Conservation (phyloP, 139 green algal species). For the Haematococcus sp. region DNA sequence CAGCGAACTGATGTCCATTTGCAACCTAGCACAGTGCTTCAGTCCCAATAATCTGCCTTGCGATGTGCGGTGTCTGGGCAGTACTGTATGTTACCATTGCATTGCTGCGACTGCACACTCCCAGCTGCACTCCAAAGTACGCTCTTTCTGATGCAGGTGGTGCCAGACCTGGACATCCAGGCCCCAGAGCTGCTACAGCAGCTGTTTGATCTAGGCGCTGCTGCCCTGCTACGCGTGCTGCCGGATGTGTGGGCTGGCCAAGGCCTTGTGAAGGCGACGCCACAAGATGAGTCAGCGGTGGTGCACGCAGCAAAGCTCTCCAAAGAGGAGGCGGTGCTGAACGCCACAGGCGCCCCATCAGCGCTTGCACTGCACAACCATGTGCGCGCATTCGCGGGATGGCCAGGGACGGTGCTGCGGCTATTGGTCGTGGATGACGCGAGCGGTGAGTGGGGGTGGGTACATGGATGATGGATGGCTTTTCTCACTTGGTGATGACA, state of each 20-base stretch:
- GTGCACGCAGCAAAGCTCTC: conserved; percentile 78
- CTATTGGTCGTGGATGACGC: conserved; percentile 42
- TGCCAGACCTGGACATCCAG: conserved; percentile 59
- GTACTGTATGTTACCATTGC: too few species aligned
- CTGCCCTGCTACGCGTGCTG: conserved; percentile 69
- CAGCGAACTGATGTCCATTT: too few species aligned
- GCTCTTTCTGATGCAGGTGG: conserved; percentile 30
- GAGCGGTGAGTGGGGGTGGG: conserved; percentile 14
- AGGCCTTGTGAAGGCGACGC: conserved; percentile 30
- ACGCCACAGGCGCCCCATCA: conserved; percentile 21
- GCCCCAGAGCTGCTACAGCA: conserved; percentile 78
- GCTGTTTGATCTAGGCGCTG: conserved; percentile 68
- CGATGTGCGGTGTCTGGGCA: too few species aligned
- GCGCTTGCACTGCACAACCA: conserved; percentile 78
- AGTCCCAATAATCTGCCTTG: too few species aligned
- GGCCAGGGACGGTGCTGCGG: conserved; percentile 67
- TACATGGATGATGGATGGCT: background rate
- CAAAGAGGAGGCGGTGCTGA: conserved; percentile 71
- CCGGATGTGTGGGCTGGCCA: conserved; percentile 60
- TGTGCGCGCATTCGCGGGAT: conserved; percentile 78
- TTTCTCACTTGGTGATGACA: too few species aligned
- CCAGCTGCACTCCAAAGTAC: too few species aligned
- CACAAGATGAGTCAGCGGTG: conserved; percentile 65
- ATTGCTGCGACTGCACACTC: too few species aligned
- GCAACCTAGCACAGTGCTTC: too few species aligned